A percentile compares a stretch with the other conserved stretches of the same genome.
phyloP scores from a whole-genome alignment of 495 filamentous ascomycete species.

The Aspergillus panamensis region DNA sequence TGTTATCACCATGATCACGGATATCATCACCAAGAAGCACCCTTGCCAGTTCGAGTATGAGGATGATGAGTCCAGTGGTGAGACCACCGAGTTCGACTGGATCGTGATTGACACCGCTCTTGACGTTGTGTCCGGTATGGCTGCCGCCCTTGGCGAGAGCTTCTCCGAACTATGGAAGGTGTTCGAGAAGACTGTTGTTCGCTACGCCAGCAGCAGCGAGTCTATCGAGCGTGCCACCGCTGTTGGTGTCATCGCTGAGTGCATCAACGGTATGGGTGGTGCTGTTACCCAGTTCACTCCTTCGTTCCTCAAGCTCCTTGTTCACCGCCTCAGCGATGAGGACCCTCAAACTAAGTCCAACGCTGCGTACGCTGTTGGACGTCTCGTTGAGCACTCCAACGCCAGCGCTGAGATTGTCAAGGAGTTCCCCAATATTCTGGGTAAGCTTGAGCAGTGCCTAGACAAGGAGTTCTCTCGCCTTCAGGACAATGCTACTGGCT shows the following conservation, averaged over 20 bases:
- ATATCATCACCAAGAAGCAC: slow-evolving; percentile 83
- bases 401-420: slow-evolving; percentile 67
- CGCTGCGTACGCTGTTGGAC: slow-evolving; percentile 83
- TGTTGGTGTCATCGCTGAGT: slow-evolving; percentile 89
- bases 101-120: slow-evolving; percentile 89
- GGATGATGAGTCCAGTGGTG: slow-evolving; percentile 68
- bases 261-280: slow-evolving; percentile 77
- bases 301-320: slow-evolving; percentile 70
- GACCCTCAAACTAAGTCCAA: slow-evolving; percentile 93
- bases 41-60: slow-evolving; percentile 87
- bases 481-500: slow-evolving; percentile 92
- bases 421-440: slow-evolving; percentile 70
- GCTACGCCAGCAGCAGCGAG: slow-evolving; percentile 80
- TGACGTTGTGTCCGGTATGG: slow-evolving; percentile 80
- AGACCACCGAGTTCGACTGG: slow-evolving; percentile 96
- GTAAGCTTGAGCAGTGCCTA: slow-evolving; percentile 79
- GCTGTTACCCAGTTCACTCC: slow-evolving; percentile 73
- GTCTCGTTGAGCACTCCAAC: slow-evolving; percentile 75
- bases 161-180: slow-evolving; percentile 89
- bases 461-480: slow-evolving; percentile 69
- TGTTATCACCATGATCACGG: slow-evolving; percentile 62
- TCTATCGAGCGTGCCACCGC: slow-evolving; percentile 81
- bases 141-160: slow-evolving; percentile 73
- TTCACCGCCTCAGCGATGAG: slow-evolving; percentile 85
- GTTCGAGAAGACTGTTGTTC: slow-evolving; percentile 85